Percentiles rank a stretch among this genome's conserved stretches.
phyloP scores from a whole-genome alignment of 2,329 filamentous ascomycete species.

The Ophioceras dolichostomum region DNA sequence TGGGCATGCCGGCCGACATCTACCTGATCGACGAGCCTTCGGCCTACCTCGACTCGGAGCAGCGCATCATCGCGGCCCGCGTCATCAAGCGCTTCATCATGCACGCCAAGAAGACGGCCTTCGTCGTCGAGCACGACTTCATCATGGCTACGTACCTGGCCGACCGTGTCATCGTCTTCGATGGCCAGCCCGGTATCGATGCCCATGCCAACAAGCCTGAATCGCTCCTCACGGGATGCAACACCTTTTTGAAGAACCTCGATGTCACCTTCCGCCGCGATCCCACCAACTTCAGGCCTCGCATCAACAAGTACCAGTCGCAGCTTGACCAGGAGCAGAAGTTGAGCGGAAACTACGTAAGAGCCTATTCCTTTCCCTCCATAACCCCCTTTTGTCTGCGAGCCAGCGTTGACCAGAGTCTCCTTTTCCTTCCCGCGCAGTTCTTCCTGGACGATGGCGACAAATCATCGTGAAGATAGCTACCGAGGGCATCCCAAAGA shows the following conservation, averaged over 20 bases:
- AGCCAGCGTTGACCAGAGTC: no score
- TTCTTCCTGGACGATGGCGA: constrained; percentile 84
- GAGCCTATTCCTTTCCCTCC: constrained; percentile 20
- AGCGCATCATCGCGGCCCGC: constrained; percentile 92
- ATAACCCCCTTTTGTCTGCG: not conserved
- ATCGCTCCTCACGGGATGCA: constrained; percentile 89
- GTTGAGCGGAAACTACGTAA: constrained; percentile 77
- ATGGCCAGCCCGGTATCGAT: constrained; percentile 81
- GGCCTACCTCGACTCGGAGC: constrained; percentile 95
- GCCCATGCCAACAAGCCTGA: constrained; percentile 83
- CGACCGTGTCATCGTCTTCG: constrained; percentile 97
- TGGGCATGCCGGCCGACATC: constrained; percentile 91
- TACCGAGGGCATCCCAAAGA: constrained; percentile 35
- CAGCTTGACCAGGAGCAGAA: constrained; percentile 99
- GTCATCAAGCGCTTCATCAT: constrained; percentile 99
- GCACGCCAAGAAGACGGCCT: constrained; percentile 99
- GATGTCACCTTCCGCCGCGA: constrained; percentile 98
- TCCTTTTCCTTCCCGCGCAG: no score
- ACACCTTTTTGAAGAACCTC: constrained; percentile 89
- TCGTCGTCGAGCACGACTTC: constrained; percentile 99
- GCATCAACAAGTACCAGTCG: constrained; percentile 95
- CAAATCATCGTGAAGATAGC: constrained; percentile 50
- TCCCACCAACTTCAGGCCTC: constrained; percentile 86
- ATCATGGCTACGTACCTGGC: constrained; percentile 73
- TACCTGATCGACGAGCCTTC: constrained; percentile 98